Evolutionary conservation across 305 asterid species (phyloP), one percentile per base, ranked within the genome.

Genomic region (Fraxinus paxiana): DNA sequence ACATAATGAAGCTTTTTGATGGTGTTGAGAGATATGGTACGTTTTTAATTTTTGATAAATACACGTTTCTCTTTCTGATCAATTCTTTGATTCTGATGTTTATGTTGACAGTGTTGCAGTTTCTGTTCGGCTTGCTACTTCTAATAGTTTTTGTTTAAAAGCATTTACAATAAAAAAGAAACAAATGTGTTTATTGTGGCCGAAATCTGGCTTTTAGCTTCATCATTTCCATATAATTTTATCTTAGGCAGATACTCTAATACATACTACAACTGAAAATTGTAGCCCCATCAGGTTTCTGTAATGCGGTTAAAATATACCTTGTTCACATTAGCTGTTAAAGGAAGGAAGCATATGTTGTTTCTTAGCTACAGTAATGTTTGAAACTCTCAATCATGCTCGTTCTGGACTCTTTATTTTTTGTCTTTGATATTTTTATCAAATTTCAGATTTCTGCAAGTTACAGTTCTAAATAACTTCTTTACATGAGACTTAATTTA

Each of bases 11-110:
- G 91, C 98, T 95, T 77, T 92, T 95, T 87, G 98, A 95, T 77
- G 94, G 94, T 59, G 78, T 88, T 84, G 97, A 92, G 89, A 91
- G 79, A 91, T 92, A 95, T 54, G 99, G 98, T 95, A 89, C 24
- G 84, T 9, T 24, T 73, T 18, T 71, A 28, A 59, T 13, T 20
- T 5, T 13, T 2, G 20, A 9, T 70, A 69, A 43, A 8, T 54
- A 18, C 56, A 41, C 28, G 17, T 13, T 24, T 38, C 17, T 61
- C 9, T 65, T 20, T 63, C 24, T 7, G 5, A n/a, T 56, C 17
- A 6, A 81, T 80, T 73, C 38, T 69, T 33, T 13, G 41, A 22
- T 51, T 76, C 69, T 41, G 13, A 22, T 79, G 18, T 37, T 46
- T 77, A 71, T 67, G 51, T 13, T 69, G 5, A 10, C 73, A 54